These are phyloP conservation scores for Globisporangium acanthophoron DNA, from an alignment of 352 stramenopile species.

Conservation along the genomic window DNA sequence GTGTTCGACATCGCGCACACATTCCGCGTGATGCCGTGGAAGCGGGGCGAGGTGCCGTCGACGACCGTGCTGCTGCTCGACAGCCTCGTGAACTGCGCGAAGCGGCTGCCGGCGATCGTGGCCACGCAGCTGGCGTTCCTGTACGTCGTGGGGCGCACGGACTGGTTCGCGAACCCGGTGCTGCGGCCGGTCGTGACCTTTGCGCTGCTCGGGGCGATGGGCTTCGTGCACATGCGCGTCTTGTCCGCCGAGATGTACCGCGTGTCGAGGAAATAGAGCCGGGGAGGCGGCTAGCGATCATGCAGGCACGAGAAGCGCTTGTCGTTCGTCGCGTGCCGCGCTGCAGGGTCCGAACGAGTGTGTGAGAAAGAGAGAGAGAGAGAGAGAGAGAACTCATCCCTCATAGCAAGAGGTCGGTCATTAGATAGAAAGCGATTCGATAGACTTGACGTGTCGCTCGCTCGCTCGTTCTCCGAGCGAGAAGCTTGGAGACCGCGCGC, in stretches of 20 bases:
- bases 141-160: slow-evolving; percentile 53
- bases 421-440: slow-evolving; percentile 16
- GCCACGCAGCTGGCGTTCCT: slow-evolving; percentile 47
- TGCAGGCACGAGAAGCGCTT: neutral
- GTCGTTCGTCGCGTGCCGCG: too few relatives aligned
- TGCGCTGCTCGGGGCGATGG: slow-evolving; percentile 31
- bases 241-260: slow-evolving; percentile 55
- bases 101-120: slow-evolving; percentile 46
- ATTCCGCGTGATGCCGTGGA: slow-evolving; percentile 61
- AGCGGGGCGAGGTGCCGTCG: slow-evolving; percentile 58
- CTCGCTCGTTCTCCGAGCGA: too few relatives aligned
- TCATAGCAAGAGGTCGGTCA: neutral
- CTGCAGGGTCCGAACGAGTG: too few relatives aligned
- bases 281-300: slow-evolving; percentile 14
- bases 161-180: slow-evolving; percentile 75
- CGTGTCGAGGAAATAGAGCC: slow-evolving; percentile 33
- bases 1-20: slow-evolving; percentile 64
- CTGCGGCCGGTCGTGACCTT: slow-evolving; percentile 66
- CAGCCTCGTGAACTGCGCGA: slow-evolving; percentile 39
- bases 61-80: slow-evolving; percentile 45
- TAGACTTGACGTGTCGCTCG: neutral
- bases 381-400: neutral
- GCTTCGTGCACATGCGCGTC: slow-evolving; percentile 40
- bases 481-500: too few relatives aligned
- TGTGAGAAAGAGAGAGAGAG: too few relatives aligned